Evolutionary conservation across 164 flowering plant genomes (phyloP).

Genomic region (Protea cynaroides): DNA sequence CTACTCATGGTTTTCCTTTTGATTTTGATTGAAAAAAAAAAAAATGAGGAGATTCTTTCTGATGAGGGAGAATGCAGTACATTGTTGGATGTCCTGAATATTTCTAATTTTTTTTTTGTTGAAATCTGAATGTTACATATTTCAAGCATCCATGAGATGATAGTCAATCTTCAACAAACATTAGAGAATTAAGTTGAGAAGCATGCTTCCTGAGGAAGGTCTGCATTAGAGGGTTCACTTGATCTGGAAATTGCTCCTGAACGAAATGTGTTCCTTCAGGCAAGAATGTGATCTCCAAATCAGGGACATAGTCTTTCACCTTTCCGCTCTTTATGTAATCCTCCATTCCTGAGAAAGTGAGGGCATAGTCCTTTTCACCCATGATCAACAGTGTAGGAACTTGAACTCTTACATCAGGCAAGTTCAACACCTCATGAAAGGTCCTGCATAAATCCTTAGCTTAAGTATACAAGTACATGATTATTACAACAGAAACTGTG

Average conservation of each 20-base stretch:
- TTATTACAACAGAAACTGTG: too few relatives aligned
- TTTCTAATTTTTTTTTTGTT: too few relatives aligned
- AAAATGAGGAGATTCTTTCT: too few relatives aligned
- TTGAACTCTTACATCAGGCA: constrained; percentile 25
- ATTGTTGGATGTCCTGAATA: too few relatives aligned
- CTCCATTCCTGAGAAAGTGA: constrained; percentile 44
- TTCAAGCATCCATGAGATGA: too few relatives aligned
- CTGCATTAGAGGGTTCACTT: constrained; percentile 39
- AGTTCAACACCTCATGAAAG: constrained; percentile 10
- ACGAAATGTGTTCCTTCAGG: constrained; percentile 56
- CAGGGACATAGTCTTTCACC: constrained; percentile 36
- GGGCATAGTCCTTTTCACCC: constrained; percentile 52
- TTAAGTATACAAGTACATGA: not conserved
- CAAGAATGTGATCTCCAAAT: constrained; percentile 33
- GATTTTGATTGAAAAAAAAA: too few relatives aligned
- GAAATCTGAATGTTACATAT: too few relatives aligned
- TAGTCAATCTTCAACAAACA: not conserved
- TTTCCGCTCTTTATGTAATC: constrained; percentile 35
- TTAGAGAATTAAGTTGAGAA: not conserved
- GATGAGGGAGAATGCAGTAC: too few relatives aligned
- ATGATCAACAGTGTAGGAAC: constrained; percentile 46
- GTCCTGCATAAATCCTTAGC: constrained; percentile 19
- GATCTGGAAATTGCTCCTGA: constrained; percentile 51
- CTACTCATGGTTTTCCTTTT: too few relatives aligned
- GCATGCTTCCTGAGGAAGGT: constrained; percentile 27